Conservation (phyloP, 2,329 filamentous ascomycete species). For the Venturia aucupariae region DNA sequence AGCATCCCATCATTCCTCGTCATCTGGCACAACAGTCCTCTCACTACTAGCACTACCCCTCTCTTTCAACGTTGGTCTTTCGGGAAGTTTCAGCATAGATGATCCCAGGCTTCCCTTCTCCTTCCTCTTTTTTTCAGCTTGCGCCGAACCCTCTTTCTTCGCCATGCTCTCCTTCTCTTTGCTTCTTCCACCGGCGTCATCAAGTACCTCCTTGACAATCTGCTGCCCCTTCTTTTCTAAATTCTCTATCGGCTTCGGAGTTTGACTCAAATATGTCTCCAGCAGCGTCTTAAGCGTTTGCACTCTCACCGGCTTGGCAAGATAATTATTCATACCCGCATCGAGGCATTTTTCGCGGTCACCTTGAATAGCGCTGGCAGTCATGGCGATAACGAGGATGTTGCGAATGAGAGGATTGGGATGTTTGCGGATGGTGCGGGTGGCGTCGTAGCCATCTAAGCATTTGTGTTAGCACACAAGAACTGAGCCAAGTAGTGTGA, state of each 20-base stretch:
- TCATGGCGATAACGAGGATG: slow-evolving; percentile 95
- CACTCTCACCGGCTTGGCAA: slow-evolving; percentile 82
- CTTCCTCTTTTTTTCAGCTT: background rate
- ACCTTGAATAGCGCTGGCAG: slow-evolving; percentile 85
- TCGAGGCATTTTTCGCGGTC: slow-evolving; percentile 93
- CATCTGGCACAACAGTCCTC: background rate
- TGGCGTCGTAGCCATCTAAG: slow-evolving; percentile 56
- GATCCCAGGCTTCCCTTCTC: background rate
- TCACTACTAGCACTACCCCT: background rate
- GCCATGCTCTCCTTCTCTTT: background rate
- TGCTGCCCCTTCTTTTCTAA: slow-evolving; percentile 37
- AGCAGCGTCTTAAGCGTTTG: slow-evolving; percentile 80
- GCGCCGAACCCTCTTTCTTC: too few relatives aligned
- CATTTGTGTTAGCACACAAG: too few relatives aligned
- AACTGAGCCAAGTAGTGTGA: too few relatives aligned
- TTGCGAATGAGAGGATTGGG: slow-evolving; percentile 65
- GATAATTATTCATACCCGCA: slow-evolving; percentile 94
- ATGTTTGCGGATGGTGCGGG: slow-evolving; percentile 71
- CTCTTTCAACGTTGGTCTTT: background rate
- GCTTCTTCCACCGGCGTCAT: slow-evolving; percentile 10
- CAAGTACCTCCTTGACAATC: slow-evolving; percentile 30
- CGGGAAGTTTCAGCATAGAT: background rate
- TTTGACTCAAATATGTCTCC: slow-evolving; percentile 53
- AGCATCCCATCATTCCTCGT: background rate
- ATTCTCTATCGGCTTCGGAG: slow-evolving; percentile 34